Conservation (phyloP, 306 rosid species). For the Malus domestica region DNA sequence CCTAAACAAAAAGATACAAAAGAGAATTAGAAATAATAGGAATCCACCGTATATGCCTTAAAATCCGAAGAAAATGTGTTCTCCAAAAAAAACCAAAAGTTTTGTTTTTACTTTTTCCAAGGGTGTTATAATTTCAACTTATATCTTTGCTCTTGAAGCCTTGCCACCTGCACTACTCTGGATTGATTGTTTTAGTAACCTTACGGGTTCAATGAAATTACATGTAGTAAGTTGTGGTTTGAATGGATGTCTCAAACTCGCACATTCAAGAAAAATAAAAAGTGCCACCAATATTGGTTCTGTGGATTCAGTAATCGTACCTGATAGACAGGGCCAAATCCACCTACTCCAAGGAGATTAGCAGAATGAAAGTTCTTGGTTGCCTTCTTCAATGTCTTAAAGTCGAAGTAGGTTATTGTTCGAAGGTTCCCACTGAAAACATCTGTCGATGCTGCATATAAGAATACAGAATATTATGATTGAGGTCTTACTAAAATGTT, state of each 20-base stretch:
- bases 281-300: background rate
- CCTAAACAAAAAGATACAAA: slow-evolving; percentile 29
- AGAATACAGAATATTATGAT: background rate
- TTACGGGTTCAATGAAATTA: background rate
- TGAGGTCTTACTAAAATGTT: background rate
- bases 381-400: slow-evolving; percentile 59
- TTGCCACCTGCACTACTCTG: background rate
- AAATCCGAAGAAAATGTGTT: background rate
- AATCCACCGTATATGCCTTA: slow-evolving; percentile 1
- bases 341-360: slow-evolving; percentile 86
- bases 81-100: background rate
- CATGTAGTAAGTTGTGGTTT: background rate
- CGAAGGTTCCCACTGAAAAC: slow-evolving; percentile 54
- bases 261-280: background rate
- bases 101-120: background rate
- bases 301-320: slow-evolving; percentile 37
- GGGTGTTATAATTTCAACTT: background rate
- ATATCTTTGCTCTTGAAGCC: background rate
- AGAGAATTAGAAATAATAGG: background rate
- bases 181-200: background rate
- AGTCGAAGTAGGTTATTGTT: slow-evolving; percentile 53
- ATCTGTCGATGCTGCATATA: slow-evolving; percentile 41
- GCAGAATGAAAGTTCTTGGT: slow-evolving; percentile 56
- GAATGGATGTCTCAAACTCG: background rate
- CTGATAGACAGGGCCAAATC: slow-evolving; percentile 93